phyloP scores from a whole-genome alignment of 2,329 filamentous ascomycete species.

The Geosmithia putterillii region DNA sequence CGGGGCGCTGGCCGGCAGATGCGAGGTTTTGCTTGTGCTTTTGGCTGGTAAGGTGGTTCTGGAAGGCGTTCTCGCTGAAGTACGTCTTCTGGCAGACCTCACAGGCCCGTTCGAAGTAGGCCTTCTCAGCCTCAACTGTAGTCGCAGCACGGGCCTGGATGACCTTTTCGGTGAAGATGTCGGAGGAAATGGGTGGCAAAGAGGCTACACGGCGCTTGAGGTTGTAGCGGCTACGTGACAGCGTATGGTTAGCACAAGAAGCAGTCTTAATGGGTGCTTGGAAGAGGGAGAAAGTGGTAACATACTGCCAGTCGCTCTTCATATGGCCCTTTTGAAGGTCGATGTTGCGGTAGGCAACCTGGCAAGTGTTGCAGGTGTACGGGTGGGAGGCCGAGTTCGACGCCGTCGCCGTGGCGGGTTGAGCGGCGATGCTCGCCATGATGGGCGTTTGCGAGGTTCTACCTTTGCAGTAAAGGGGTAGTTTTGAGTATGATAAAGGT shows the following conservation, averaged over 20 bases:
- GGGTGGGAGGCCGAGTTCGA: conserved; percentile 52
- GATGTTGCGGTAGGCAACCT: conserved; percentile 89
- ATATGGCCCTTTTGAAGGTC: conserved; percentile 92
- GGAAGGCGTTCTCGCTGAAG: conserved; percentile 91
- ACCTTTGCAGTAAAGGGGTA: background rate
- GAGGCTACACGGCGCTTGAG: conserved; percentile 88
- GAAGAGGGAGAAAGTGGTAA: conserved; percentile 11
- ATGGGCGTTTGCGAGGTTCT: conserved; percentile 3
- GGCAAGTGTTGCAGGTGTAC: conserved; percentile 96
- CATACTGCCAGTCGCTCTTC: conserved; percentile 98
- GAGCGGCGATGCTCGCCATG: conserved; percentile 33
- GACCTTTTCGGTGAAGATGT: conserved; percentile 92
- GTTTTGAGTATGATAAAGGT: background rate
- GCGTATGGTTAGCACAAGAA: background rate
- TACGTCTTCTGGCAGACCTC: conserved; percentile 80
- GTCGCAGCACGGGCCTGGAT: conserved; percentile 78
- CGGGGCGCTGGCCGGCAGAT: conserved; percentile 28
- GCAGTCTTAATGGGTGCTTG: background rate
- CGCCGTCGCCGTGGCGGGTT: conserved; percentile 15
- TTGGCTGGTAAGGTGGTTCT: conserved; percentile 81
- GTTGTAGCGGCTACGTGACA: conserved; percentile 70
- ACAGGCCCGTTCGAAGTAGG: conserved; percentile 77
- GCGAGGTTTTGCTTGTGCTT: conserved; percentile 63
- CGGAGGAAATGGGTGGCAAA: conserved; percentile 79
- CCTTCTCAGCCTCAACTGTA: conserved; percentile 74